Conservation (phyloP, 371 early-diverging fungal genomes). For the Smittium culicis region DNA sequence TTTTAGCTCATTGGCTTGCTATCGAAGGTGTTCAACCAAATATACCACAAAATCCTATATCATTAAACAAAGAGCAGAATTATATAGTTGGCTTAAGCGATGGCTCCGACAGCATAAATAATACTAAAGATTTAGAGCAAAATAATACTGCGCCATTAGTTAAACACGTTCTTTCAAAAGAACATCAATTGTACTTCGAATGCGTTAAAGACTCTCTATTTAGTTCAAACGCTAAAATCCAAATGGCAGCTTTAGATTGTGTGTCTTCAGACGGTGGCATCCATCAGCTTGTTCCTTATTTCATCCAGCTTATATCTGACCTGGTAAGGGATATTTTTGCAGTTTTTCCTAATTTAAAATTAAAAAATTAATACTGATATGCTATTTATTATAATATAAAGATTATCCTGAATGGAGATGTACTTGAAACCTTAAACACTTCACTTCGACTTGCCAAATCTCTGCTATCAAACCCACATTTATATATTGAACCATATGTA, state of each 20-base stretch:
- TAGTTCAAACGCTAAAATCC: conserved; percentile 51
- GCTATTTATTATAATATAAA: no score
- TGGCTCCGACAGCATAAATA: neutral
- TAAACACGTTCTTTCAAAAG: conserved; percentile 88
- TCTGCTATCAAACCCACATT: conserved; percentile 73
- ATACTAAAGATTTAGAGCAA: neutral
- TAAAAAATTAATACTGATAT: no score
- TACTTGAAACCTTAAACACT: conserved; percentile 48
- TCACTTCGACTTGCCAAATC: conserved; percentile 75
- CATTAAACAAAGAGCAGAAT: conserved; percentile 26
- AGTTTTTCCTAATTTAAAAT: conserved; percentile 32
- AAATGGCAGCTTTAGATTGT: conserved; percentile 72
- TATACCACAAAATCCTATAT: conserved; percentile 95
- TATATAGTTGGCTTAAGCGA: no score
- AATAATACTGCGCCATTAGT: conserved; percentile 62
- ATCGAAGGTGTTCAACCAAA: conserved; percentile 99
- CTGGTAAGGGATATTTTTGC: conserved; percentile 29
- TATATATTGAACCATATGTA: conserved; percentile 91
- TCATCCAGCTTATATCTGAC: conserved; percentile 89
- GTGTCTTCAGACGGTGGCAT: conserved; percentile 86
- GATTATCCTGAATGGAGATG: conserved; percentile 58
- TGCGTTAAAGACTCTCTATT: conserved; percentile 79
- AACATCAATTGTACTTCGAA: conserved; percentile 94
- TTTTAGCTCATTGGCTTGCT: conserved; percentile 53
- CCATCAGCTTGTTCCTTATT: conserved; percentile 96